These are phyloP conservation scores for Rhizopus delemar DNA, from an alignment of 371 early-diverging fungal genomes.

Conservation along the genomic window DNA sequence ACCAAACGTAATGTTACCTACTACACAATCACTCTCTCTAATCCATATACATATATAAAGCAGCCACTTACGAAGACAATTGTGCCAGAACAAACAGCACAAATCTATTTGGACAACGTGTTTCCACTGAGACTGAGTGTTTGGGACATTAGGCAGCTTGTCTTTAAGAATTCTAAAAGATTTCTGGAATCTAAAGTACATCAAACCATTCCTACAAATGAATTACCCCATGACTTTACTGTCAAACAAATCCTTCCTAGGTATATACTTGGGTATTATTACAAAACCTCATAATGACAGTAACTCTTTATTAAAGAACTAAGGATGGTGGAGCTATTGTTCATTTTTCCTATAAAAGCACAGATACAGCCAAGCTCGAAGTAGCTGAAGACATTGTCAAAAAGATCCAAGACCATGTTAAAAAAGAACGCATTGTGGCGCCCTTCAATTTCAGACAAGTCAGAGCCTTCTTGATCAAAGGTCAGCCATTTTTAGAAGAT, in stretches of 20 bases:
- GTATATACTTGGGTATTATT: slow-evolving; percentile 19
- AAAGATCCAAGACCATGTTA: slow-evolving; percentile 37
- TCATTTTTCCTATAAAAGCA: slow-evolving; percentile 38
- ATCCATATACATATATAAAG: neutral
- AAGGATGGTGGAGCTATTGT: slow-evolving; percentile 57
- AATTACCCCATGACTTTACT: slow-evolving; percentile 33
- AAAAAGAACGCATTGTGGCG: slow-evolving; percentile 44
- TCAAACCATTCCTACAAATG: slow-evolving; percentile 32
- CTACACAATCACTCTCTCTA: neutral
- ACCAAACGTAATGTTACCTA: neutral
- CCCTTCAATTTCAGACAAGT: slow-evolving; percentile 66
- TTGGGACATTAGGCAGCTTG: slow-evolving; percentile 44
- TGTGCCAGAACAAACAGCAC: slow-evolving; percentile 31
- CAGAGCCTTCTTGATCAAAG: slow-evolving; percentile 69
- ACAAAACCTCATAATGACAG: neutral
- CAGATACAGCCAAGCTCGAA: slow-evolving; percentile 21
- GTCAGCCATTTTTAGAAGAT: slow-evolving; percentile 88
- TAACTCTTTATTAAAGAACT: slow-evolving; percentile 24
- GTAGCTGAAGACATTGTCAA: slow-evolving; percentile 38
- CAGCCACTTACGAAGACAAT: neutral
- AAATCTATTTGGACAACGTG: slow-evolving; percentile 48
- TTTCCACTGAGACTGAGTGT: slow-evolving; percentile 41
- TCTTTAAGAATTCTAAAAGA: slow-evolving; percentile 34
- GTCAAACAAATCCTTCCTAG: slow-evolving; percentile 37
- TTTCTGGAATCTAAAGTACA: slow-evolving; percentile 36